Conservation (phyloP, 768 basidiomycete species). For the Boletales sp. region DNA sequence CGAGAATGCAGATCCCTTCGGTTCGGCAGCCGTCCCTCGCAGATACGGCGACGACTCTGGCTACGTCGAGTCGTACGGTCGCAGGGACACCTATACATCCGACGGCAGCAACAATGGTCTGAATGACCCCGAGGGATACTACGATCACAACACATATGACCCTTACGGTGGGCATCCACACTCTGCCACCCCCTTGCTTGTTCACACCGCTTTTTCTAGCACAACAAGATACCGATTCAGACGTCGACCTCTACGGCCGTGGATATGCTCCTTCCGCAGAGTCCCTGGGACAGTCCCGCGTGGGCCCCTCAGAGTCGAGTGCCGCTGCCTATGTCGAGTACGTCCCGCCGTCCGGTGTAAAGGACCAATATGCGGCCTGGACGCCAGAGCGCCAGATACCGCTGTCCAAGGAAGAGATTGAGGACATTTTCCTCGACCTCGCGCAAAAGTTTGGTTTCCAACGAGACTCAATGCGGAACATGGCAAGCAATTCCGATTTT, state of each 20-base stretch:
- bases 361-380: constrained; percentile 96
- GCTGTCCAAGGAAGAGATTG: constrained; percentile 98
- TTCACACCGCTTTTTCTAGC: constrained; percentile 37
- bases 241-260: constrained; percentile 68
- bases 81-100: constrained; percentile 66
- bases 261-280: constrained; percentile 71
- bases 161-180: constrained; percentile 47
- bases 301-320: constrained; percentile 60
- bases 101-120: constrained; percentile 62
- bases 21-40: constrained; percentile 33
- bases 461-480: constrained; percentile 91
- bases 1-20: constrained; percentile 68
- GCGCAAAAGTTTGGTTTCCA: constrained; percentile 99
- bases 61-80: constrained; percentile 55
- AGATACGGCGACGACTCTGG: constrained; percentile 73
- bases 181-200: constrained; percentile 7
- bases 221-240: constrained; percentile 82
- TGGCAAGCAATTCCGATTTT: constrained; percentile 43
- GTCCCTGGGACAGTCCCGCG: constrained; percentile 61
- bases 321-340: constrained; percentile 74
- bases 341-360: constrained; percentile 46
- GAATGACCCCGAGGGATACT: constrained; percentile 45
- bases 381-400: constrained; percentile 87
- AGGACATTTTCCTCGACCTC: constrained; percentile 95
- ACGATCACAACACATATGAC: constrained; percentile 67